Conservation (phyloP, 148 eudicot genomes). For the Arbutus unedo region DNA sequence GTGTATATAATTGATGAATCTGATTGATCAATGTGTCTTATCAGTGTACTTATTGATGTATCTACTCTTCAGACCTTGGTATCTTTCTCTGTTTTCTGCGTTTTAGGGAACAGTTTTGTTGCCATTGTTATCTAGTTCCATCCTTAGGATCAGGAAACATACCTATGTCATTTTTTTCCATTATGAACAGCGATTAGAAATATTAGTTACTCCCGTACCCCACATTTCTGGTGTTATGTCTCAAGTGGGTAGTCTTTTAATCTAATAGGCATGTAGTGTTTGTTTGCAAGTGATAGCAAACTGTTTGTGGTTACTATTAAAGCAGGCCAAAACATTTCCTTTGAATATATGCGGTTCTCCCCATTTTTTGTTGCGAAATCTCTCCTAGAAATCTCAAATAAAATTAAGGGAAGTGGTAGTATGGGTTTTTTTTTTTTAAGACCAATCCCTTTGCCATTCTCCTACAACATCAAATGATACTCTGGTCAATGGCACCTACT, state of each 20-base stretch:
- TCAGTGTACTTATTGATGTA: neutral
- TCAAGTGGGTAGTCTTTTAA: neutral
- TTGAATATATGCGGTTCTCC: too few relatives aligned
- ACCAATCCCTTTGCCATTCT: neutral
- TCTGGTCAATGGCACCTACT: neutral
- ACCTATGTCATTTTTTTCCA: neutral
- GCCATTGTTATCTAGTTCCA: neutral
- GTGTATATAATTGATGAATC: neutral
- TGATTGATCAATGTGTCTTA: neutral
- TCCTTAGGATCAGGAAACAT: neutral
- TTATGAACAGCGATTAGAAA: neutral
- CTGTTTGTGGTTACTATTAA: neutral
- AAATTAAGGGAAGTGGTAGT: too few relatives aligned
- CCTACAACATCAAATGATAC: neutral
- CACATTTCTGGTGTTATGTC: neutral
- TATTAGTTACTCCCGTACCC: neutral
- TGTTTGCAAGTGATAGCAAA: neutral
- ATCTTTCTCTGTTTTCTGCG: neutral
- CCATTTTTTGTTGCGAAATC: too few relatives aligned
- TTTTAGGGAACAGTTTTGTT: neutral
- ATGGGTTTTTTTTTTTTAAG: too few relatives aligned
- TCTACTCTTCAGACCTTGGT: neutral
- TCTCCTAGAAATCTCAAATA: too few relatives aligned
- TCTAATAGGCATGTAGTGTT: neutral
- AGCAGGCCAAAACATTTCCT: too few relatives aligned